Base-by-base conservation (phyloP, 202 grass and related monocot genomes). In the Musa balbisiana region DNA sequence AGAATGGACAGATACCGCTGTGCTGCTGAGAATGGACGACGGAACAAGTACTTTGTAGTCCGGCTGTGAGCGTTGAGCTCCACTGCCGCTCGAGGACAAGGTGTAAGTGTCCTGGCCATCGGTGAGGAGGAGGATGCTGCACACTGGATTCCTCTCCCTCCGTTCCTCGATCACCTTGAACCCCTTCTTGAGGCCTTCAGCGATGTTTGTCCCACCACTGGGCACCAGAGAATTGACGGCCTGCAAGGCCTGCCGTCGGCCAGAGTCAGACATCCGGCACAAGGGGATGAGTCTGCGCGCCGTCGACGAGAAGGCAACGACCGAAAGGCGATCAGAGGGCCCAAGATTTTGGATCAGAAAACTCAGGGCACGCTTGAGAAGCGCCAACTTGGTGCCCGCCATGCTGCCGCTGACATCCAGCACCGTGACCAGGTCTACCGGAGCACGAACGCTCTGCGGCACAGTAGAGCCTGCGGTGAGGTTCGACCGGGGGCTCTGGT, bases 361-460 rank as follows among this genome's bases (percentile, higher is more conserved):
- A 52, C 59, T 78, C 95, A 99, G 90, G 19, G 94, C 94, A n/a
- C 50, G 80, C 81, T 98, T 98, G 27, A 98, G 81, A 79, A 98
- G 94, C 33, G 67, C 77, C 51, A 98, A 77, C 68, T 98, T 98
- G 3, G 81, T 81, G 72, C 94, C 94, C 62, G 72, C 78, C 94
- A 98, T 98, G 83, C 94, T 98, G 16, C 94, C 94, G 0, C 94
- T 98, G 53, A 90, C 79, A 81, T 99, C 95, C 66, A 99, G 91
- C 62, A 99, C 95, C 2, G 95, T 92, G 16, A 99, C 87, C 3
- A 99, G 89, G 75, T 99, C 95, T 58, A 99, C 82, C 62, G 95
- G 86, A 52, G 89, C 83, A 60, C 95, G 91, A 58, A 75, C 83
- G 22, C 21, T 52, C 51, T 72, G 13, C 11, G 80, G 1, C 70